Evolutionary conservation across 768 basidiomycete genomes (phyloP), one percentile per base, ranked within the genome.

Genomic region (Termitomyces sp.): DNA sequence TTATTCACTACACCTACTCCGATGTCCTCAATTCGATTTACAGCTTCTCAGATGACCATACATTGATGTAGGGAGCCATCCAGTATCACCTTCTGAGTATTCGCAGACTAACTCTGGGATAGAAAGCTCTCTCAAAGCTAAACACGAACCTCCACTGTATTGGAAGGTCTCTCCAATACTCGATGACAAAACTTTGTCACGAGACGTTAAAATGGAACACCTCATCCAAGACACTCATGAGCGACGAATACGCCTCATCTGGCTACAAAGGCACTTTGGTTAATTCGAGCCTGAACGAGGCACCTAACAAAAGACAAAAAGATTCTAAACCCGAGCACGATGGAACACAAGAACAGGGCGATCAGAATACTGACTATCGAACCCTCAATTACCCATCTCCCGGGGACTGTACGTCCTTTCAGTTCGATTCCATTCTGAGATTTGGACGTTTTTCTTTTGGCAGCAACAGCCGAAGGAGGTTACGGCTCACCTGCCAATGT

Each of bases 391-490:
- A 62, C 46, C 61, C 61, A 41, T 17, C 52, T 15, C 22, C 44
- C 1, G 57, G 58, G 15, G 59, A 62, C 28, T 43, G 61, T 62
- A 26, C 37, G 57, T 53, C 19, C 30, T 17, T 24, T 34, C 21
- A 5, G 4, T 21, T 35, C 19, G 1, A 32, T n/a, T 30, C 9
- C 21, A 40, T 14, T 24, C 11, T 10, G 32, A 14, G 5, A 10
- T n/a, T 10, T 19, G 19, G 17, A 32, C n/a, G 10, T 10, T 52
- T 37, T 14, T 30, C 17, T 19, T 37, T 28, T 28, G 11, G 5
- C 32, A 66, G 66, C 64, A 17, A 66, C 65, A 12, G 59, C 67
- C 3, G 64, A 62, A 37, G 67, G 66, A 1, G 67, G 67, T 7
- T 68, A 66, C 43, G 61, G 65, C 38, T 59, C 62, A 4, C 22